phyloP scores from a whole-genome alignment of 345 rosid genomes.

The rapeseed (Brassica napus) region DNA sequence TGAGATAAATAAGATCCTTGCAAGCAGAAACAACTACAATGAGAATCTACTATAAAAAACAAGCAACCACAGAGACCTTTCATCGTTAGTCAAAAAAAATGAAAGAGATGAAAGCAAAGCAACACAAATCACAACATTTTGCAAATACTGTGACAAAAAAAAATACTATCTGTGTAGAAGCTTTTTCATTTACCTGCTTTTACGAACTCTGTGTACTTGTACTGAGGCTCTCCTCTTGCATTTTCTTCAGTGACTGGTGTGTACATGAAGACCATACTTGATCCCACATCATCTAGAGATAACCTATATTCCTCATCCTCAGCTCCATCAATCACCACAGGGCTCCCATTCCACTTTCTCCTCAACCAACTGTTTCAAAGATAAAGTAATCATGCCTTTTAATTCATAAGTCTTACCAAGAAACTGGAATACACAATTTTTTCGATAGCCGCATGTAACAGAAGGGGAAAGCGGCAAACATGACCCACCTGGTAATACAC shows the following conservation, averaged over 20 bases:
- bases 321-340: slow-evolving; percentile 83
- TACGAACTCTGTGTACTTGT: slow-evolving; percentile 90
- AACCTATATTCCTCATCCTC: slow-evolving; percentile 84
- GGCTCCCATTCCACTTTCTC: slow-evolving; percentile 93
- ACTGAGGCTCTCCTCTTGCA: slow-evolving; percentile 94
- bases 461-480: slow-evolving; percentile 19
- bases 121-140: slow-evolving; percentile 9
- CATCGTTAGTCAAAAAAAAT: neutral
- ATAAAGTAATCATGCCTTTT: slow-evolving; percentile 7
- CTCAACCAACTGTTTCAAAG: slow-evolving; percentile 75
- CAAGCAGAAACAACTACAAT: slow-evolving; percentile 5
- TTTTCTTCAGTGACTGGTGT: slow-evolving; percentile 96
- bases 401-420: slow-evolving; percentile 12
- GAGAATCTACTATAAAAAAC: slow-evolving; percentile 7
- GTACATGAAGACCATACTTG: slow-evolving; percentile 97
- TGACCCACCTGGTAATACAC: slow-evolving; percentile 79
- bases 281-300: slow-evolving; percentile 76
- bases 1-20: slow-evolving; percentile 1
- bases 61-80: slow-evolving; percentile 20
- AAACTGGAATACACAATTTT: neutral
- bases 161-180: slow-evolving; percentile 10
- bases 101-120: slow-evolving; percentile 20
- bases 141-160: slow-evolving; percentile 1
- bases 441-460: slow-evolving; percentile 15
- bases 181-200: slow-evolving; percentile 64